Conservation (phyloP, 2,329 filamentous ascomycete species). For the Cladobotryum protrusum region DNA sequence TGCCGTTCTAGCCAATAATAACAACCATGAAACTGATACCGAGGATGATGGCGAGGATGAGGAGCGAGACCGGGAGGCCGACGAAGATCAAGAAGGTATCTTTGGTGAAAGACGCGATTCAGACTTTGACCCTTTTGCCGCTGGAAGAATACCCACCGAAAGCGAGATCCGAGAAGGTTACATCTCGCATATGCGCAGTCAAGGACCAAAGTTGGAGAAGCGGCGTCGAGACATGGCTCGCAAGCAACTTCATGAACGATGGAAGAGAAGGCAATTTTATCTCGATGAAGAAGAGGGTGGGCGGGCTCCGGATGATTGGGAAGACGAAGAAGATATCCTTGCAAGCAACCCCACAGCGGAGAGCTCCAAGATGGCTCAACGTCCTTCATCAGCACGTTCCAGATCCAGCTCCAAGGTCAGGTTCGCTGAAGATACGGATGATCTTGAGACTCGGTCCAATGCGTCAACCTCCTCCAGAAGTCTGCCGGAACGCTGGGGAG, state of each 20-base stretch:
- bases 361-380: conserved; percentile 36
- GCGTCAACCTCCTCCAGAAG: conserved; percentile 66
- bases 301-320: conserved; percentile 56
- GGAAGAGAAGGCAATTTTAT: conserved; percentile 74
- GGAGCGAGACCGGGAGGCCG: conserved; percentile 18
- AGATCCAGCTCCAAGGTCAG: conserved; percentile 74
- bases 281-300: conserved; percentile 79
- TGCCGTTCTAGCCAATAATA: conserved; percentile 30
- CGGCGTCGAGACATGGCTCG: conserved; percentile 40
- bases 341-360: conserved; percentile 30
- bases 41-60: conserved; percentile 18
- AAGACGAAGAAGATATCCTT: conserved; percentile 53
- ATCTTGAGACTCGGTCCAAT: conserved; percentile 65
- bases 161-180: conserved; percentile 36
- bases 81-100: conserved; percentile 14
- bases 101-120: not conserved
- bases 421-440: conserved; percentile 65
- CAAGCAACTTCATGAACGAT: conserved; percentile 59
- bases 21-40: conserved; percentile 20
- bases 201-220: conserved; percentile 33
- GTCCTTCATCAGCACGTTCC: conserved; percentile 32
- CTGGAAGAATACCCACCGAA: conserved; percentile 28
- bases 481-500: conserved; percentile 68
- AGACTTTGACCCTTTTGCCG: conserved; percentile 17
- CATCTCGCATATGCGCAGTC: conserved; percentile 29